A percentile compares a stretch with the other conserved stretches of the same genome.
These are phyloP conservation scores for Alternaria brassicicola DNA, from an alignment of 2,329 filamentous ascomycete species.

Conservation along the genomic window DNA sequence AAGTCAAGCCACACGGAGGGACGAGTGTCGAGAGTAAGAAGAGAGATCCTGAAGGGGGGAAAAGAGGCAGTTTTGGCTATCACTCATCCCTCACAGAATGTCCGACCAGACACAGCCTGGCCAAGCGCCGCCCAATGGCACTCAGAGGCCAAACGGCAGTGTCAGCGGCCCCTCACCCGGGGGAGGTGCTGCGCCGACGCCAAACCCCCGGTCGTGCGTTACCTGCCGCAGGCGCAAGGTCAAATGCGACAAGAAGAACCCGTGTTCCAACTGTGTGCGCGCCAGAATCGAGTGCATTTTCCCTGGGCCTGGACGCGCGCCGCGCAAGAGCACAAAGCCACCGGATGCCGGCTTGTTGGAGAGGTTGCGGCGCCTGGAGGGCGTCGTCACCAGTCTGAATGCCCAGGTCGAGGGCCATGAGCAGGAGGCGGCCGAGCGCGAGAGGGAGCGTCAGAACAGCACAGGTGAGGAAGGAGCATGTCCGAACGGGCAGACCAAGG, in stretches of 20 bases:
- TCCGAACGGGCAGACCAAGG: conserved; percentile 2
- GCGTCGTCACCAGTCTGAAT: conserved; percentile 70
- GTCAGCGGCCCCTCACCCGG: conserved; percentile 19
- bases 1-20: conserved; percentile 7
- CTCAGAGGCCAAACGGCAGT: conserved; percentile 26
- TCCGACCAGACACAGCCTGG: conserved; percentile 28
- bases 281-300: conserved; percentile 75
- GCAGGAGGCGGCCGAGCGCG: conserved; percentile 40
- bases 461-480: conserved; percentile 13
- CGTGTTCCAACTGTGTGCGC: conserved; percentile 75
- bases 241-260: conserved; percentile 78
- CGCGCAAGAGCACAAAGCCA: conserved; percentile 70
- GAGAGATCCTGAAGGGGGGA: background rate
- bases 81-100: conserved; percentile 25
- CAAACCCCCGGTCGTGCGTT: conserved; percentile 45
- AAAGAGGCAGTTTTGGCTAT: background rate
- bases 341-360: conserved; percentile 75
- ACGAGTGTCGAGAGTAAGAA: conserved; percentile 1
- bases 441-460: conserved; percentile 23
- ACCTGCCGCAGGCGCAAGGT: conserved; percentile 63
- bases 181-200: conserved; percentile 14
- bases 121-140: conserved; percentile 25
- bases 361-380: conserved; percentile 73
- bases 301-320: conserved; percentile 74
- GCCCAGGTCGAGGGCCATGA: conserved; percentile 47